Evolutionary conservation across 1,139 yeast species (phyloP).

Genomic region (Taphrina deformans): DNA sequence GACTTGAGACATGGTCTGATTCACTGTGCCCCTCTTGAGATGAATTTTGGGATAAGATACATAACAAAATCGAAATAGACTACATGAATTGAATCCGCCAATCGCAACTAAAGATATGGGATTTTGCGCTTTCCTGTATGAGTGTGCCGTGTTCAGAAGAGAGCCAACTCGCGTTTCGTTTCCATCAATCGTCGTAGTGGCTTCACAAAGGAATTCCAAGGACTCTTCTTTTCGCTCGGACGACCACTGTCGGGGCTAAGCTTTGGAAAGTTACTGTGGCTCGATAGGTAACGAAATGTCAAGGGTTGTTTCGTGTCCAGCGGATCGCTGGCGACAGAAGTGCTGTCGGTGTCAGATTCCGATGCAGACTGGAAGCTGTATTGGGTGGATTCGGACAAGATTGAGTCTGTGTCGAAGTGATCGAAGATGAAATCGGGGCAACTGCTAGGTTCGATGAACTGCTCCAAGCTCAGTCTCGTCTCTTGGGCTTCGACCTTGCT

Average conservation of each 20-base stretch:
- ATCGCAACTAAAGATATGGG: background rate
- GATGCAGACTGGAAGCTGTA: background rate
- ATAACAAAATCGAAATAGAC: too few species aligned
- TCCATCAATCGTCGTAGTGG: background rate
- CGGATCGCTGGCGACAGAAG: conserved; percentile 1
- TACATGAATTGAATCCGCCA: too few species aligned
- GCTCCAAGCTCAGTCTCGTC: background rate
- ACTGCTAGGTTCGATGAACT: background rate
- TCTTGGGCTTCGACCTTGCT: background rate
- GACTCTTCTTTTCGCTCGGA: background rate
- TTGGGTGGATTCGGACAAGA: background rate
- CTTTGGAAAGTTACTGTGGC: background rate
- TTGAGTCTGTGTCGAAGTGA: background rate
- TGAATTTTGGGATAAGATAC: too few species aligned
- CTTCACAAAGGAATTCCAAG: background rate
- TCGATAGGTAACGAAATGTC: background rate
- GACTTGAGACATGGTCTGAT: too few species aligned
- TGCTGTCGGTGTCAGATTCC: background rate
- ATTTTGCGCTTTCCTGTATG: background rate
- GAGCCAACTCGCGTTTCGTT: background rate
- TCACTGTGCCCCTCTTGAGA: too few species aligned
- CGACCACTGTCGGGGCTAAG: background rate
- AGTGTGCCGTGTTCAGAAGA: background rate
- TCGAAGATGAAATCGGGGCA: background rate
- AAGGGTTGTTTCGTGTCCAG: background rate